Percentiles rank a stretch among this genome's conserved stretches.
phyloP scores from a whole-genome alignment of 2,329 filamentous ascomycete species.

The Clarireedia monteithiana region DNA sequence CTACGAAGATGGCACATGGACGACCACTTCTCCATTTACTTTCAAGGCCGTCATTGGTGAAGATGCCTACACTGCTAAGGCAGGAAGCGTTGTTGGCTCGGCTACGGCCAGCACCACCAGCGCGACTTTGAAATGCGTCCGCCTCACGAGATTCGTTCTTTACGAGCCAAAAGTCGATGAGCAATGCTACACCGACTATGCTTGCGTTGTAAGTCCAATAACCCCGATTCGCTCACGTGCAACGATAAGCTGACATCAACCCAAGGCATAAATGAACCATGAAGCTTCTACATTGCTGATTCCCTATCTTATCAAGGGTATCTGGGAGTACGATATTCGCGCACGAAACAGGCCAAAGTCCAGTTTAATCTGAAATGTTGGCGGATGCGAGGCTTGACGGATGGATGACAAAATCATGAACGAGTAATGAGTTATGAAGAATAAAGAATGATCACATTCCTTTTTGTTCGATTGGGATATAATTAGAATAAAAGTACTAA shows the following conservation, averaged over 20 bases:
- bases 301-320: not conserved
- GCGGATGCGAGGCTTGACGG: not conserved
- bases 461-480: not conserved
- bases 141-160: constrained; percentile 5
- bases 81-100: not conserved
- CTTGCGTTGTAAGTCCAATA: constrained; percentile 2
- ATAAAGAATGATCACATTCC: not conserved
- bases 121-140: not conserved
- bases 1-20: constrained; percentile 9
- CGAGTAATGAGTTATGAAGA: not conserved
- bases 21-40: not conserved
- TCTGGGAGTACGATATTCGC: too few species aligned
- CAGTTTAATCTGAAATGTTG: not conserved
- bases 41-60: not conserved
- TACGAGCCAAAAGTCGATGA: not conserved
- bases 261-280: not conserved
- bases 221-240: not conserved
- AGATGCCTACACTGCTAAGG: not conserved
- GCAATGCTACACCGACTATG: constrained; percentile 8
- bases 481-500: not conserved
- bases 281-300: not conserved
- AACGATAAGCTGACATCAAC: constrained; percentile 1
- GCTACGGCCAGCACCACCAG: not conserved
- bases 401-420: not conserved
- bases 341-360: too few species aligned